phyloP scores from a whole-genome alignment of 306 rosid genomes.

The Prunus kanzakura region DNA sequence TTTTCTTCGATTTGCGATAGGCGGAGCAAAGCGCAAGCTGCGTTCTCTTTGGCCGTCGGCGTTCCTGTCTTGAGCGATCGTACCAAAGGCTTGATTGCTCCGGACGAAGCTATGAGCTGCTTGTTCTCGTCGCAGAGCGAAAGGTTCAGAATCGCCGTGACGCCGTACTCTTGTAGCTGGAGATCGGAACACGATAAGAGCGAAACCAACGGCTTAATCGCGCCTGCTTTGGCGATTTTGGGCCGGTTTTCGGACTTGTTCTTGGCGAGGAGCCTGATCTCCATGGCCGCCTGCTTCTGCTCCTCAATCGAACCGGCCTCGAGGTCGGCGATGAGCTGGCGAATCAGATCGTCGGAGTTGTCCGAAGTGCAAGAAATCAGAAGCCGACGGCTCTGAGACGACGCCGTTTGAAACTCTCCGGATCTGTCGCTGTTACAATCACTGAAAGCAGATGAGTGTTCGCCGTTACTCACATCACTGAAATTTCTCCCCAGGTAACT shows the following conservation, averaged over 20 bases:
- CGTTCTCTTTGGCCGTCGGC: conserved; percentile 82
- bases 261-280: conserved; percentile 85
- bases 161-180: conserved; percentile 95
- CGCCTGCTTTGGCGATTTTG: conserved; percentile 73
- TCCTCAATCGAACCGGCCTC: conserved; percentile 69
- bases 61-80: conserved; percentile 62
- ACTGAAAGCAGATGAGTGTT: conserved; percentile 75
- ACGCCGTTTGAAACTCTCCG: conserved; percentile 70
- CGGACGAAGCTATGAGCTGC: conserved; percentile 62
- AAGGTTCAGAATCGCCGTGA: conserved; percentile 85
- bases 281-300: conserved; percentile 93
- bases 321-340: conserved; percentile 64
- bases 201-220: conserved; percentile 72
- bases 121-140: conserved; percentile 93
- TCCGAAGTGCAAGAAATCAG: conserved; percentile 66
- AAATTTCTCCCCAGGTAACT: conserved; percentile 53
- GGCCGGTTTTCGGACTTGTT: conserved; percentile 79
- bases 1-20: conserved; percentile 71
- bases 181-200: conserved; percentile 61
- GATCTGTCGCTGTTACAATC: conserved; percentile 96
- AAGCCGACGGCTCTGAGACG: conserved; percentile 61
- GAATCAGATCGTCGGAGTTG: conserved; percentile 76
- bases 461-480: conserved; percentile 51
- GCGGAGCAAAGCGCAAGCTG: conserved; percentile 86
- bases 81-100: conserved; percentile 80